Conservation (phyloP, 129 eudicot genomes). For the Lactuca saligna region DNA sequence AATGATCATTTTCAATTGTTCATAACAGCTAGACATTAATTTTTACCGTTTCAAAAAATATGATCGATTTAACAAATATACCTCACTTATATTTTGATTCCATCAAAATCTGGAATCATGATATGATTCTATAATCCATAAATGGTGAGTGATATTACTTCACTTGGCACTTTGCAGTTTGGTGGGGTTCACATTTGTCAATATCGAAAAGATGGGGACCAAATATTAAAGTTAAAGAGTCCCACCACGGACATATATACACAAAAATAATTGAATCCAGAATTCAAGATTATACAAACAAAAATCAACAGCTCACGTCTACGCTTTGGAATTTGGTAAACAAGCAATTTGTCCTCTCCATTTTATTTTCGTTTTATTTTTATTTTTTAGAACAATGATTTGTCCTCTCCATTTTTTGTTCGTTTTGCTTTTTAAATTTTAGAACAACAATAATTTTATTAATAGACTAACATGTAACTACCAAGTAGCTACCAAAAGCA, state of each 20-base stretch:
- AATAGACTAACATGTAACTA: too few species aligned
- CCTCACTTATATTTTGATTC: too few species aligned
- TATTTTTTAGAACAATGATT: too few species aligned
- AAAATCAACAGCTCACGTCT: constrained; percentile 18
- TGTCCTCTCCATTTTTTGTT: too few species aligned
- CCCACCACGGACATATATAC: neutral
- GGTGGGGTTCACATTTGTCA: constrained; percentile 40
- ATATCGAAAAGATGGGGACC: constrained; percentile 17
- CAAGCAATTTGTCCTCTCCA: constrained; percentile 9
- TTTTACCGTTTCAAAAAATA: too few species aligned
- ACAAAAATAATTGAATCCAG: neutral
- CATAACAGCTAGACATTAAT: too few species aligned
- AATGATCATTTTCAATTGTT: too few species aligned
- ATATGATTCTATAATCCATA: too few species aligned
- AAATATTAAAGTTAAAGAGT: constrained; percentile 8
- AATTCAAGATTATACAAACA: constrained; percentile 4
- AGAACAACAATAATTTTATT: too few species aligned
- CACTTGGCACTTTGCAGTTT: neutral
- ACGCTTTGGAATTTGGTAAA: constrained; percentile 14
- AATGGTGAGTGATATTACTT: neutral
- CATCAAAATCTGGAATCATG: neutral
- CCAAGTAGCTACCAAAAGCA: too few species aligned
- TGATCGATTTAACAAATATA: too few species aligned
- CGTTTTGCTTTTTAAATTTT: too few species aligned
- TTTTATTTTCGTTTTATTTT: neutral